Conservation (phyloP, 2,329 filamentous ascomycete genomes). For the Ophiostoma ips region DNA sequence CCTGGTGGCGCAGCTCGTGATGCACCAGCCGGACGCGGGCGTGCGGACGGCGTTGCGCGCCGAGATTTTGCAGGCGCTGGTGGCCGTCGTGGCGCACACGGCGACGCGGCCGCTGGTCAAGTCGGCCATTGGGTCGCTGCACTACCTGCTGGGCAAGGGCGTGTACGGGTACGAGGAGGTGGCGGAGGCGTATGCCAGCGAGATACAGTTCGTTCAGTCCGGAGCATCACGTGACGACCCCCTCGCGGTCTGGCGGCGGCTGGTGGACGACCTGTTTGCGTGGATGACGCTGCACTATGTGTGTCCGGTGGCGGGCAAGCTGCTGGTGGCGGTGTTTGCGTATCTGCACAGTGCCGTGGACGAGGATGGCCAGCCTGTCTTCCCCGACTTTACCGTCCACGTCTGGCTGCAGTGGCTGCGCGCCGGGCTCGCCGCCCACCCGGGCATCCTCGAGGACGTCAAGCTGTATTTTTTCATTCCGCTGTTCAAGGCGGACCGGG, state of each 20-base stretch:
- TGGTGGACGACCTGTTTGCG: conserved; percentile 24
- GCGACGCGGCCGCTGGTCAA: conserved; percentile 53
- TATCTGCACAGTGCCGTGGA: conserved; percentile 24
- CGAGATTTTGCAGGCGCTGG: conserved; percentile 34
- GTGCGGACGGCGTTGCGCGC: conserved; percentile 26
- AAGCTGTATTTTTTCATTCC: conserved; percentile 51
- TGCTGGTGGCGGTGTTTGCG: conserved; percentile 43
- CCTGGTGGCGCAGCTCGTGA: conserved; percentile 36
- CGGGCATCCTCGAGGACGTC: conserved; percentile 43
- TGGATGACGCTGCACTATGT: conserved; percentile 44
- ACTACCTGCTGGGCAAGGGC: conserved; percentile 49
- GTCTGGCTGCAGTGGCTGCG: conserved; percentile 45
- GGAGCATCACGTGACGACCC: conserved; percentile 6
- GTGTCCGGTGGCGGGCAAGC: conserved; percentile 45
- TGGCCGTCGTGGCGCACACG: conserved; percentile 46
- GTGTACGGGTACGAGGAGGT: conserved; percentile 37
- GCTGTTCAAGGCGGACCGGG: conserved; percentile 44
- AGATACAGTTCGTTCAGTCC: conserved; percentile 18
- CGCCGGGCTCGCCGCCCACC: conserved; percentile 32
- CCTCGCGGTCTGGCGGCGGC: conserved; percentile 18
- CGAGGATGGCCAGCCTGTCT: conserved; percentile 15
- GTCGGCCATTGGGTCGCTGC: conserved; percentile 53
- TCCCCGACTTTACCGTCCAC: conserved; percentile 23
- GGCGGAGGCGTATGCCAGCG: conserved; percentile 25
- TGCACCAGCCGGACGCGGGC: conserved; percentile 32